phyloP scores from a whole-genome alignment of 768 basidiomycete genomes.

The Clitopilus hobsonii region DNA sequence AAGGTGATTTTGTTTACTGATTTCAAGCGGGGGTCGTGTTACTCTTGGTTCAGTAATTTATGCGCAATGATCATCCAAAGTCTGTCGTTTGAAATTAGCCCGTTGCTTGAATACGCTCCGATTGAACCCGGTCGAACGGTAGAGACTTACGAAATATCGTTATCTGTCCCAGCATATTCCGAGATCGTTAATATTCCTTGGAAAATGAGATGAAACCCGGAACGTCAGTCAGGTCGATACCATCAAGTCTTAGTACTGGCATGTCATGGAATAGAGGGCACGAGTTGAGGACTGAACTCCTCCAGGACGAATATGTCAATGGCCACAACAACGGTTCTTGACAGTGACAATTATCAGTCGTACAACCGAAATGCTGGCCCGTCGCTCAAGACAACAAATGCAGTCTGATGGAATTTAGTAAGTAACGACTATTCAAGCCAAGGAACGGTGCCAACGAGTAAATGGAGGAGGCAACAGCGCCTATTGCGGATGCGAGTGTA shows the following conservation, averaged over 20 bases:
- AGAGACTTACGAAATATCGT: background rate
- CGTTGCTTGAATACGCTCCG: background rate
- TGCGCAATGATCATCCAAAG: slow-evolving; percentile 4
- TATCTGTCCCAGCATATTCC: background rate
- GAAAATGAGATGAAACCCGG: background rate
- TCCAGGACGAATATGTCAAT: background rate
- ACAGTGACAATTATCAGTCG: background rate
- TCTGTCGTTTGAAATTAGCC: background rate
- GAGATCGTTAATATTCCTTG: background rate
- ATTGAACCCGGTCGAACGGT: background rate
- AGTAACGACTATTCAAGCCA: background rate
- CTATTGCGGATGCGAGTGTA: background rate
- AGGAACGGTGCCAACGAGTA: background rate
- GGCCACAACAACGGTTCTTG: background rate
- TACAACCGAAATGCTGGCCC: background rate
- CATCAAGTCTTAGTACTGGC: background rate
- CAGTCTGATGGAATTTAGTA: background rate
- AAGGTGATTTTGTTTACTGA: slow-evolving; percentile 48
- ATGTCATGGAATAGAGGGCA: background rate
- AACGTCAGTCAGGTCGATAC: background rate
- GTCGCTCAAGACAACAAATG: background rate
- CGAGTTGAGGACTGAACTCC: background rate
- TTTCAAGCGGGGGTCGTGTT: slow-evolving; percentile 6
- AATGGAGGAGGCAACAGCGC: background rate
- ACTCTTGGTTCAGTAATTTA: background rate